Percentiles rank a stretch among this genome's conserved stretches.
These are phyloP conservation scores for Monosporascus sp. DNA, from an alignment of 2,329 filamentous ascomycete species.

Conservation along the genomic window DNA sequence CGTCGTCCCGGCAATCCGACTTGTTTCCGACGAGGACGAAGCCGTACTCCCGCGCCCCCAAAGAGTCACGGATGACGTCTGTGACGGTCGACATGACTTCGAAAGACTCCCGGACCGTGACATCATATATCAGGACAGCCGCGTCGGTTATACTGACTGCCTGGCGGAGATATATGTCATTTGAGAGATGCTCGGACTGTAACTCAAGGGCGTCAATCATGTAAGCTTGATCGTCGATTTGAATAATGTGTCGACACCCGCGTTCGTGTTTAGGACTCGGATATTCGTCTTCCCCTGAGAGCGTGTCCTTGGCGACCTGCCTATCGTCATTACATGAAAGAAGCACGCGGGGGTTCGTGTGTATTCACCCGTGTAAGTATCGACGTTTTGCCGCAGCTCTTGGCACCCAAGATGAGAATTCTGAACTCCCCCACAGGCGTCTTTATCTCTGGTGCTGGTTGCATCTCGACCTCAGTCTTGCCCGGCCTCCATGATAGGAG, in stretches of 20 bases:
- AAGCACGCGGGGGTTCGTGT: neutral
- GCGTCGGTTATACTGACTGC: conserved; percentile 37
- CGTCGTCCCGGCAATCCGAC: conserved; percentile 26
- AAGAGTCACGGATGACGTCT: conserved; percentile 20
- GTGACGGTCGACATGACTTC: conserved; percentile 7
- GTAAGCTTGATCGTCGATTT: conserved; percentile 27
- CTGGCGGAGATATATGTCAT: conserved; percentile 29
- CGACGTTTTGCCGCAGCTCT: conserved; percentile 37
- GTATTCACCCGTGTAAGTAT: conserved; percentile 31
- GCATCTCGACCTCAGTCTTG: conserved; percentile 17
- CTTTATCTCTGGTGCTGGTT: conserved; percentile 10
- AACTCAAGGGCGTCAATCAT: conserved; percentile 34
- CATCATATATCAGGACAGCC: conserved; percentile 26
- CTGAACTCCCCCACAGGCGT: conserved; percentile 31
- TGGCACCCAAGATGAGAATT: conserved; percentile 33
- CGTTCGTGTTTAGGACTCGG: conserved; percentile 22
- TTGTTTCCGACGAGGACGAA: conserved; percentile 33
- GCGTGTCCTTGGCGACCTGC: conserved; percentile 29
- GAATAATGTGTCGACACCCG: conserved; percentile 30
- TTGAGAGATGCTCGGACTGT: conserved; percentile 26
- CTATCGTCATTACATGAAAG: conserved; percentile 1
- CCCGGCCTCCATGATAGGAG: conserved; percentile 34
- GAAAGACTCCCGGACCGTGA: conserved; percentile 23
- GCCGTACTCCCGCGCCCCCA: conserved; percentile 27
- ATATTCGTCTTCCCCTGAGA: conserved; percentile 17